These are phyloP conservation scores for Datisca glomerata DNA, from an alignment of 306 rosid species.

Conservation along the genomic window DNA sequence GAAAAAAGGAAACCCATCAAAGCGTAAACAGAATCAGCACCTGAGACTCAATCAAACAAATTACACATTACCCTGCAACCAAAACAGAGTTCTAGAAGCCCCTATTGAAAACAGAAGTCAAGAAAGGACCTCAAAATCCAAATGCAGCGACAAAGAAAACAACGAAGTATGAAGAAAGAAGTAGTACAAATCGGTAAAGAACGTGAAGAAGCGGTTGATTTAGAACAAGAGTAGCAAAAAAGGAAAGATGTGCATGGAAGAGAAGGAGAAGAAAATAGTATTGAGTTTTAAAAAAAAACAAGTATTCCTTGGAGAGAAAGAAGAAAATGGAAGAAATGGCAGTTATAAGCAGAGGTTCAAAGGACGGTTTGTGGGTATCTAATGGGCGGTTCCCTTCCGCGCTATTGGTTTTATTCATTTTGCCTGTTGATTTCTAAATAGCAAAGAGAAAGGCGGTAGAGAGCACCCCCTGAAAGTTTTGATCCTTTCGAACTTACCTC, in stretches of 20 bases:
- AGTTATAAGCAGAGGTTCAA: not conserved
- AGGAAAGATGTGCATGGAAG: not conserved
- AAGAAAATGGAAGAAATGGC: constrained; percentile 5
- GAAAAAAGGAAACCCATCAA: constrained; percentile 2
- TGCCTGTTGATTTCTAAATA: not conserved
- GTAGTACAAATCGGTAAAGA: too few relatives aligned
- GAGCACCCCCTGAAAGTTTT: too few relatives aligned
- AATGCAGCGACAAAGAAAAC: not conserved
- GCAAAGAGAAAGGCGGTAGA: constrained; percentile 6
- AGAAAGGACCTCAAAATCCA: too few relatives aligned
- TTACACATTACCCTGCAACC: too few relatives aligned
- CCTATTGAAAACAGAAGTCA: not conserved
- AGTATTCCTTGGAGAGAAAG: not conserved
- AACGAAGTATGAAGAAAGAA: not conserved
- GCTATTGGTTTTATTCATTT: not conserved
- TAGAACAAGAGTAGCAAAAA: not conserved
- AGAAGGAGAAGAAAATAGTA: not conserved
- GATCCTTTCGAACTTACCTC: not conserved
- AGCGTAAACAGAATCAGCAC: not conserved
- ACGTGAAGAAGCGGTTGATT: not conserved
- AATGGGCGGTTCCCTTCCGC: constrained; percentile 17
- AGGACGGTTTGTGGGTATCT: not conserved
- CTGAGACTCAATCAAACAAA: not conserved
- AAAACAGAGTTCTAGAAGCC: not conserved
- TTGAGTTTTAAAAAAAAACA: not conserved